Evolutionary conservation across 306 rosid species (phyloP), one percentile per base, ranked within the genome.

Genomic region (Prunus salicina): DNA sequence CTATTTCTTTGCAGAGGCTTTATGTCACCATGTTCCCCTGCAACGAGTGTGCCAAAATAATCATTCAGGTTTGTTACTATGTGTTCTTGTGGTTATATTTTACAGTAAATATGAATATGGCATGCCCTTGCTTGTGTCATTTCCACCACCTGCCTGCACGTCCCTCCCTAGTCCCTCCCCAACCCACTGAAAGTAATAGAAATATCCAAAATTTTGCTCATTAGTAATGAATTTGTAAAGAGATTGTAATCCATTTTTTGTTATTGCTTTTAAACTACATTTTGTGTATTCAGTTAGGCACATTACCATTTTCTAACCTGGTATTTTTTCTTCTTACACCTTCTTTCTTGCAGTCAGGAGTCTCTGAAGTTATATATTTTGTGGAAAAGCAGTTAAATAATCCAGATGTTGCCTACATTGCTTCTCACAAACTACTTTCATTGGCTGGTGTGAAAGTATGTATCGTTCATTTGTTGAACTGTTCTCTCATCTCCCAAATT

Each of bases 21-120:
- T 89, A 89, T 25, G 95, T 89, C 82, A 92, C 93, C 82, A 92
- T 90, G 96, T 92, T 90, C 85, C 96, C 93, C 38, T 94, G 94
- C 90, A 92, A 92, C 67, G 97, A 94, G 86, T 94, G 96, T 62
- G 95, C 98, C 32, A 95, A 95, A 88, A 89, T 92, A 73, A 95
- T 92, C 52, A 89, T 95, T 87, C 99, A 92, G 99, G 99, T 95
- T 57, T 19, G 56, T 76, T 70, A 15, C 22, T 73, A 3, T 45
- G 81, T 79, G 45, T 22, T 66, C 38, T 66, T 32, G 77, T 74
- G 47, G 45, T 41, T 18, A 16, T 80, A 12, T 9, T 13, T 11
- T 66, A 34, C 13, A 0, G 30, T 34, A 34, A 53, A 45, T 63
- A 45, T 14, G n/a, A 53, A 25, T 15, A 30, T 74, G 30, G 18